Percentiles rank a stretch among this genome's conserved stretches.
phyloP scores from a whole-genome alignment of 441 rosid genomes.

The Syzygium malaccense region DNA sequence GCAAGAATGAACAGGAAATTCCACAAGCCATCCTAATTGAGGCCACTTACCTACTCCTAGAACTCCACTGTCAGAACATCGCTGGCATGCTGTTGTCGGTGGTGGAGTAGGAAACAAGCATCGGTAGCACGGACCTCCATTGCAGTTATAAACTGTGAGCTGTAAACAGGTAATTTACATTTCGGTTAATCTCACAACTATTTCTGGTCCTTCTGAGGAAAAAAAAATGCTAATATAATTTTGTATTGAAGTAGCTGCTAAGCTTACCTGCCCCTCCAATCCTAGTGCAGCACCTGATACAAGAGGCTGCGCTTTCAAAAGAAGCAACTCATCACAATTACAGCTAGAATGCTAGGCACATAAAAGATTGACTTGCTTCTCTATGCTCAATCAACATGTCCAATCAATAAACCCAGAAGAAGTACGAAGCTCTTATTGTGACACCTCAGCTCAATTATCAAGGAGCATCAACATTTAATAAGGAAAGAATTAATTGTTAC shows the following conservation, averaged over 20 bases:
- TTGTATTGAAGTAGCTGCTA: not conserved
- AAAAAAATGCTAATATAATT: not conserved
- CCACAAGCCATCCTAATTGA: not conserved
- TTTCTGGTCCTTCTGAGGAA: not conserved
- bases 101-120: constrained; percentile 96
- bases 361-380: not conserved
- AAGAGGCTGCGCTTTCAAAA: constrained; percentile 58
- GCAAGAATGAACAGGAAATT: not conserved
- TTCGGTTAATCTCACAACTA: not conserved
- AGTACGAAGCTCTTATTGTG: not conserved
- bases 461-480: not conserved
- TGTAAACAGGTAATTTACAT: constrained; percentile 10
- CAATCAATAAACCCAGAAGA: not conserved
- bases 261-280: constrained; percentile 85
- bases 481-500: not conserved
- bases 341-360: not conserved
- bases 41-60: constrained; percentile 78
- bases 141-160: constrained; percentile 87
- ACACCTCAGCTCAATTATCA: not conserved
- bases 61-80: constrained; percentile 97
- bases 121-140: constrained; percentile 90
- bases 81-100: constrained; percentile 86
- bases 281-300: constrained; percentile 98
- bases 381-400: not conserved
- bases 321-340: constrained; percentile 2